Base-by-base conservation (phyloP, 2,329 filamentous ascomycete genomes). In the Lanzia echinophila region DNA sequence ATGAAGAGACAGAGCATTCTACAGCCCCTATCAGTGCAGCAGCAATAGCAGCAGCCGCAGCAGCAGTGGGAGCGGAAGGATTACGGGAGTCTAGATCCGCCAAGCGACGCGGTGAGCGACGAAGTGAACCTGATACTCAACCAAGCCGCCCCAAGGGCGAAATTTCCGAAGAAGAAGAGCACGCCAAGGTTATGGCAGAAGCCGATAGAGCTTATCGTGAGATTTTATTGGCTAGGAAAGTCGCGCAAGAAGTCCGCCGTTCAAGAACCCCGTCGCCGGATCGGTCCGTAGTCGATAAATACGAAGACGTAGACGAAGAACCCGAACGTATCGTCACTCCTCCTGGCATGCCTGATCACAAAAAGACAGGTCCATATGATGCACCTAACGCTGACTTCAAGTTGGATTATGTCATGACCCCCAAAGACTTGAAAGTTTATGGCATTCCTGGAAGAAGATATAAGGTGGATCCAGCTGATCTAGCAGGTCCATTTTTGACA, bases 331-430 rank as follows among this genome's bases (percentile, higher is more conserved):
- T 84, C 54, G 73, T 79, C 50, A 78, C 79, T 2, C 79, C 81
- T 11, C 79, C 79, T 19, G 73, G 74, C 54, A 75, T 76, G 71
- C 63, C 68, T 52, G 72, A 75, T 32, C 68, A 72, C 5, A 72
- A 73, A 39, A 62, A 64, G 54, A 77, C 76, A 67, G 75, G 73
- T 52, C 74, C 68, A 8, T 86, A 79, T 54, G 79, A 78, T 58
- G 77, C 69, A 7, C 82, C 82, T 2, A 73, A 86, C 62, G 82
- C 82, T n/a, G 82, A 86, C 65, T 81, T 85, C 50, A 73, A 71
- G 49, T 78, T 84, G 55, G 82, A 85, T 63, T 77, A 83, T 60
- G 69, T 78, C 56, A 74, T 84, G 57, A 72, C 75, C 48, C 82
- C 82, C 5, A 66, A 67, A 39, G 77, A 84, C 31, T 67, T 81